A percentile compares a stretch with the other conserved stretches of the same genome.
Conservation (phyloP, 495 filamentous ascomycete genomes). For the Talaromyces thailandensis region DNA sequence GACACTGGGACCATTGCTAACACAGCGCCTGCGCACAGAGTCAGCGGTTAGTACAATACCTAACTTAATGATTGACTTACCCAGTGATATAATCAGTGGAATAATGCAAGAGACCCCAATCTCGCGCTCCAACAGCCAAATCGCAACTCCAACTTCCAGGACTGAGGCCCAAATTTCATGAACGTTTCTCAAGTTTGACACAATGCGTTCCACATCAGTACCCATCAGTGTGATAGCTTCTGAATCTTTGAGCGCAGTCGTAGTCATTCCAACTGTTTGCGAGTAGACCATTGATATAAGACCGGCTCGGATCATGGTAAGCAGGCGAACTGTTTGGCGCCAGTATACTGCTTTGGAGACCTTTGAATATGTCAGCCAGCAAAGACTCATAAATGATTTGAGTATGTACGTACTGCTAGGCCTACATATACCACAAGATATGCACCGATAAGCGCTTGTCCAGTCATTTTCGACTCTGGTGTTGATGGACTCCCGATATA, state of each 20-base stretch:
- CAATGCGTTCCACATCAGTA: constrained; percentile 43
- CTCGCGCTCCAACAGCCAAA: constrained; percentile 39
- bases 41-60: background rate
- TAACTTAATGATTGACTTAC: constrained; percentile 19
- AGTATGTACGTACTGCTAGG: constrained; percentile 34
- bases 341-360: constrained; percentile 32
- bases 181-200: constrained; percentile 22
- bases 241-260: constrained; percentile 36
- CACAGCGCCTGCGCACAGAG: background rate
- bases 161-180: constrained; percentile 47
- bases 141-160: constrained; percentile 45
- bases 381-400: constrained; percentile 31
- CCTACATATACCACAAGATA: constrained; percentile 40
- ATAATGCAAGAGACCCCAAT: constrained; percentile 34
- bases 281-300: constrained; percentile 49
- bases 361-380: constrained; percentile 8
- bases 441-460: constrained; percentile 46
- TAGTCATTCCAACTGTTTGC: constrained; percentile 30
- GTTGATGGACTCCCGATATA: constrained; percentile 35
- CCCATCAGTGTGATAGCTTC: constrained; percentile 47
- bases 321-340: constrained; percentile 44
- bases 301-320: constrained; percentile 51
- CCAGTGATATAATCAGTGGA: constrained; percentile 36
- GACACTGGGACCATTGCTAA: constrained; percentile 2
- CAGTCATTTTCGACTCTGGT: constrained; percentile 29